Evolutionary conservation across 805 yeast genomes (phyloP).

Genomic region (Suhomyces prunicola): DNA sequence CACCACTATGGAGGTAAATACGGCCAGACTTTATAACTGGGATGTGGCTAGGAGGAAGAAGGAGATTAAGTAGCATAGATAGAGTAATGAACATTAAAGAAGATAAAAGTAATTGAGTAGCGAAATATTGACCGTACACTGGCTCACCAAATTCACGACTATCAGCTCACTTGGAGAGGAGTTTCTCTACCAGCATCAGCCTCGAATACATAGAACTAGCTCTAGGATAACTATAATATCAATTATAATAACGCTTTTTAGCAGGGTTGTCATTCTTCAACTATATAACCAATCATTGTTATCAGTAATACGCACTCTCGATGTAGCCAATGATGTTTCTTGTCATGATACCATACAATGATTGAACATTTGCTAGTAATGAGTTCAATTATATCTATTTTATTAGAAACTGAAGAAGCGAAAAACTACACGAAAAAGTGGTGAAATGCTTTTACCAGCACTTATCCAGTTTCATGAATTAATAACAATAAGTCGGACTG

Average conservation of each 20-base stretch:
- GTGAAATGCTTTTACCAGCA: background rate
- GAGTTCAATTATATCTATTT: too few species aligned
- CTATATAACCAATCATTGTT: too few species aligned
- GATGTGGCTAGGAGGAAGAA: slow-evolving; percentile 73
- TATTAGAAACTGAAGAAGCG: background rate
- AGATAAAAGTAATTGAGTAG: background rate
- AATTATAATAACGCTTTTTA: too few species aligned
- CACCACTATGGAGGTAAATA: slow-evolving; percentile 96
- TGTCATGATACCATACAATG: background rate
- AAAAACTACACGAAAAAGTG: background rate
- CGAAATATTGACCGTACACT: too few species aligned
- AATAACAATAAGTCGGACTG: too few species aligned
- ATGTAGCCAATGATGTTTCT: background rate
- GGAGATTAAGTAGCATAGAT: slow-evolving; percentile 8
- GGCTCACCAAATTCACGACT: too few species aligned
- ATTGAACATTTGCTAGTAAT: background rate
- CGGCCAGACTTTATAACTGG: slow-evolving; percentile 89
- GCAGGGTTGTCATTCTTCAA: too few species aligned
- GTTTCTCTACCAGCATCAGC: too few species aligned
- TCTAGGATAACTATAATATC: too few species aligned
- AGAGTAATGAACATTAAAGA: background rate
- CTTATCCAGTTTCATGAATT: background rate
- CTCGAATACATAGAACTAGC: too few species aligned
- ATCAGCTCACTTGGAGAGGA: too few species aligned
- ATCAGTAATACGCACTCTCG: too few species aligned